Conservation (phyloP, 371 early-diverging fungal species). For the Mortierella sp. region DNA sequence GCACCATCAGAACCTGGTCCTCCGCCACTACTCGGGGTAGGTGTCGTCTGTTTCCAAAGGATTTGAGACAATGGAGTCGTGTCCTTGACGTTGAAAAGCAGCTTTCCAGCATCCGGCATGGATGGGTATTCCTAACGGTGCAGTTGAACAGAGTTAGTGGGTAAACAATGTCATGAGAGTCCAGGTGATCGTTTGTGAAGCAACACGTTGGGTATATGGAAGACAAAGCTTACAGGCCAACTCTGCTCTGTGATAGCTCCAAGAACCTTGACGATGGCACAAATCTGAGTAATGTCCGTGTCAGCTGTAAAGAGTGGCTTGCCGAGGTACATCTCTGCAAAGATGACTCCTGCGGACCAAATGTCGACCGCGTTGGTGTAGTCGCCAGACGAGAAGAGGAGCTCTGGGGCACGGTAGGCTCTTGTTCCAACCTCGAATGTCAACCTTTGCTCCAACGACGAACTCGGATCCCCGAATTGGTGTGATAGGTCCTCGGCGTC, state of each 20-base stretch:
- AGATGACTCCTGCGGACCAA: conserved; percentile 50
- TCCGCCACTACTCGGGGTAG: no score
- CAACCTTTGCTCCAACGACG: conserved; percentile 31
- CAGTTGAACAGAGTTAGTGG: no score
- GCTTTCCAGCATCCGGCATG: conserved; percentile 50
- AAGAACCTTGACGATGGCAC: conserved; percentile 66
- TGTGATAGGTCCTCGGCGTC: background rate
- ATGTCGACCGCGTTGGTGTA: conserved; percentile 52
- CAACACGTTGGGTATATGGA: background rate
- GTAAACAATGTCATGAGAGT: background rate
- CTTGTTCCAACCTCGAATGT: conserved; percentile 64
- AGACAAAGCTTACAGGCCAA: conserved; percentile 48
- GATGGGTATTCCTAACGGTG: conserved; percentile 38
- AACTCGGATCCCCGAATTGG: background rate
- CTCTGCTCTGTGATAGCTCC: conserved; percentile 57
- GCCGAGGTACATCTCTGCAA: conserved; percentile 61
- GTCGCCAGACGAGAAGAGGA: conserved; percentile 59
- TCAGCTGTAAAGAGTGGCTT: conserved; percentile 70
- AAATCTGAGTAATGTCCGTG: conserved; percentile 68
- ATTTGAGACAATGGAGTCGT: conserved; percentile 24
- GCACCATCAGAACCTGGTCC: background rate
- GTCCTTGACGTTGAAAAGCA: conserved; percentile 31
- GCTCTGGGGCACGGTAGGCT: conserved; percentile 71
- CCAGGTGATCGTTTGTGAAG: background rate
- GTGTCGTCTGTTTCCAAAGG: no score